phyloP scores from a whole-genome alignment of 1,284 basidiomycete genomes.

The Fomitopsis pinicola region DNA sequence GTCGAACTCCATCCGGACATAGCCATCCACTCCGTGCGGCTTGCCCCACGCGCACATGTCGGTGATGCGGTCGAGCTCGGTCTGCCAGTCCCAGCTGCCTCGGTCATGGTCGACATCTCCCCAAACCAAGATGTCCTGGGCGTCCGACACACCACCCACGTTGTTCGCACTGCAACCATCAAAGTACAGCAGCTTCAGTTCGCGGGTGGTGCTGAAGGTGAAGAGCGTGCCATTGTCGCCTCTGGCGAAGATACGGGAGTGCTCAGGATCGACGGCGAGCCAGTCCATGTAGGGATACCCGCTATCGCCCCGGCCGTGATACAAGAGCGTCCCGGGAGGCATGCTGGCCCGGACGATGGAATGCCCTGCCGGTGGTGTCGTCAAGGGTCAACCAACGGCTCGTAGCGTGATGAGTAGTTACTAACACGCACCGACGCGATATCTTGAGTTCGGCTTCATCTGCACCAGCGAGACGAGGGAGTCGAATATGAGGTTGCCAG shows the following conservation, averaged over 20 bases:
- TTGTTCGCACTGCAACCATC: background rate
- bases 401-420: background rate
- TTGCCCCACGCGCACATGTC: background rate
- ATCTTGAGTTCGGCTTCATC: background rate
- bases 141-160: background rate
- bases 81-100: background rate
- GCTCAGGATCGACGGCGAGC: background rate
- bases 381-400: background rate
- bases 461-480: background rate
- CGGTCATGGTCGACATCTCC: too few relatives aligned
- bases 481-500: background rate
- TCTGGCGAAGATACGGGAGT: too few relatives aligned
- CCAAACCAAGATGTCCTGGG: background rate
- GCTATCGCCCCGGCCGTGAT: background rate
- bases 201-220: background rate
- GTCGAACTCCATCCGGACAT: background rate
- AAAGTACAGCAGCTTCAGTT: background rate
- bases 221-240: background rate
- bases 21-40: background rate
- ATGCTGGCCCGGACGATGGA: background rate
- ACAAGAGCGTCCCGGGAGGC: background rate
- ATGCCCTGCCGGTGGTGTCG: background rate
- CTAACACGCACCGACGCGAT: background rate
- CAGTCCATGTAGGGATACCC: slow-evolving; percentile 1
- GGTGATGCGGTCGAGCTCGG: too few relatives aligned